Conservation (phyloP, 768 basidiomycete species). For the Coprinopsis cinerea region DNA sequence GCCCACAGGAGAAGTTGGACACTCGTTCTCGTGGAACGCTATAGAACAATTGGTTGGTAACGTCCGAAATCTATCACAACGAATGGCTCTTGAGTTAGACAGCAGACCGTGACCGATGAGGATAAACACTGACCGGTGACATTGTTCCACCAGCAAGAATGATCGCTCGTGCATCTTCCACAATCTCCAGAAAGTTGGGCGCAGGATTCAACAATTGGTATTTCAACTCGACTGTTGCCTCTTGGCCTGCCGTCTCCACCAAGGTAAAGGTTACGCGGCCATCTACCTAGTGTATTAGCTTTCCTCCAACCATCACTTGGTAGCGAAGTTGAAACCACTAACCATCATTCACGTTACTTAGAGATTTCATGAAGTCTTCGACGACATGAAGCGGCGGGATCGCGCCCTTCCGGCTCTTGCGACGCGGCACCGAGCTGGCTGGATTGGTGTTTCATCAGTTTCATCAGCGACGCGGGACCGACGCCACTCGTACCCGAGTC, state of each 20-base stretch:
- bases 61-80: conserved; percentile 73
- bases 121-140: conserved; percentile 71
- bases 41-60: conserved; percentile 74
- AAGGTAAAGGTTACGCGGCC: conserved; percentile 67
- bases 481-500: conserved; percentile 26
- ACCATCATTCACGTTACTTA: conserved; percentile 80
- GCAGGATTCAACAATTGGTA: conserved; percentile 93
- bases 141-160: conserved; percentile 95
- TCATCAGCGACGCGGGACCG: neutral
- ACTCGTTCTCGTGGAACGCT: conserved; percentile 54
- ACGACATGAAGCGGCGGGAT: conserved; percentile 77
- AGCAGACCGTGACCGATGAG: neutral
- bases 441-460: neutral
- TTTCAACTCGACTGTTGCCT: conserved; percentile 57
- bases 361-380: conserved; percentile 69
- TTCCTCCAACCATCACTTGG: conserved; percentile 1
- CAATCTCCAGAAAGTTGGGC: conserved; percentile 78
- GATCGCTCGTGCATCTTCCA: conserved; percentile 76
- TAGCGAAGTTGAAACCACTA: neutral
- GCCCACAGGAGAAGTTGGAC: conserved; percentile 84
- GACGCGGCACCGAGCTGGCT: conserved; percentile 13
- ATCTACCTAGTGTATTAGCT: conserved; percentile 36
- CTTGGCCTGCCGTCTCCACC: conserved; percentile 29
- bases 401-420: conserved; percentile 28
- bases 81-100: neutral